Percentiles rank a stretch among this genome's conserved stretches.
Conservation (phyloP, 2,329 filamentous ascomycete species). For the Colletotrichum eremochloae region DNA sequence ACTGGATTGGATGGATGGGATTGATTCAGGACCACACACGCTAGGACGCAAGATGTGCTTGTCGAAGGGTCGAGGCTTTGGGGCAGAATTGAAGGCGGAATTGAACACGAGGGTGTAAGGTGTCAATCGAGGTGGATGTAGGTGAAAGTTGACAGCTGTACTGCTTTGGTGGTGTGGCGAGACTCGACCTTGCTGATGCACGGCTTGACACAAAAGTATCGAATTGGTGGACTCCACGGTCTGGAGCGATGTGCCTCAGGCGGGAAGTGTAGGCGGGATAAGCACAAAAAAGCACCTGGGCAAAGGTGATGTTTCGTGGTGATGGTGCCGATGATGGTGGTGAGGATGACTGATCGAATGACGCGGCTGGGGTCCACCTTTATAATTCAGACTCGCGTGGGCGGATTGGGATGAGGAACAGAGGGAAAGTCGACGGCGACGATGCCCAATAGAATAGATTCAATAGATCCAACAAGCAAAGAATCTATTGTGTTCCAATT, state of each 20-base stretch:
- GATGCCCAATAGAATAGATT: constrained; percentile 5
- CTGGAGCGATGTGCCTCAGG: background rate
- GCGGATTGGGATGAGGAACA: background rate
- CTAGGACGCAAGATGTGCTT: constrained; percentile 22
- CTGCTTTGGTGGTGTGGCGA: background rate
- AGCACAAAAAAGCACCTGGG: background rate
- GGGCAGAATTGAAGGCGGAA: constrained; percentile 38
- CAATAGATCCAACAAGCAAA: constrained; percentile 25
- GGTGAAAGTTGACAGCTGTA: background rate
- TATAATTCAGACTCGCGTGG: constrained; percentile 26
- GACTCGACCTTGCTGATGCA: background rate
- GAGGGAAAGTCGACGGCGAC: constrained; percentile 7
- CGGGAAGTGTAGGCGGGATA: background rate
- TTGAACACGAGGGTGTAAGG: constrained; percentile 23
- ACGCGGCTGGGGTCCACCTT: constrained; percentile 25
- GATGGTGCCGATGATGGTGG: background rate
- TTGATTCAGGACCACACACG: constrained; percentile 27
- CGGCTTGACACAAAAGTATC: background rate
- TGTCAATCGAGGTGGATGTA: constrained; percentile 31
- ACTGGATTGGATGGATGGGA: constrained; percentile 20
- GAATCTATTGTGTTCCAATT: constrained; percentile 11
- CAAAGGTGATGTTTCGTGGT: constrained; percentile 4
- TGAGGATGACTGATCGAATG: constrained; percentile 9
- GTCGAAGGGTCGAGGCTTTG: constrained; percentile 38
- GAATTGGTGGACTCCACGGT: background rate